Base-by-base conservation (phyloP, 2,329 filamentous ascomycete species). In the Rutstroemia sydowiana region DNA sequence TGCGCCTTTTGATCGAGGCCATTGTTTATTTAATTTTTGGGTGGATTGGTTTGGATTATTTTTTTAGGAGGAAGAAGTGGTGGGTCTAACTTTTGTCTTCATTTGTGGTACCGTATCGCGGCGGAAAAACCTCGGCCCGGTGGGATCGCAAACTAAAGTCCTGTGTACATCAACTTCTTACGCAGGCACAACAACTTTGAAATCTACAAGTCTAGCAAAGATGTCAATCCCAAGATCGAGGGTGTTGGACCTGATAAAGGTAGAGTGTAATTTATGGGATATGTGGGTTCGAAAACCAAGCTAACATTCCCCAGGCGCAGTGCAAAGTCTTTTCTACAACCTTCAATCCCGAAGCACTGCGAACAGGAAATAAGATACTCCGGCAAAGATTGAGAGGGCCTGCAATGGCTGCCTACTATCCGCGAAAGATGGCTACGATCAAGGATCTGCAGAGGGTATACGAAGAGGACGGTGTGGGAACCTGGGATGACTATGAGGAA, bases 281-380 rank as follows among this genome's bases (percentile, higher is more conserved):
- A 3, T 31, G 23, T 7, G 28, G 14, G 20, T 9, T 16, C 9
- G 45, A 3, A 42, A 13, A 16, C 18, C n/a, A 32, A 16, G 41
- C 18, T 28, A 10, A 10, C 5, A 30, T 60, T 37, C 16, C n/a
- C 37, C 63, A 96, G 91, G 79, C 81, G 66, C 90, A 91, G 85
- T 95, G 89, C 77, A 82, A 84, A 68, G 81, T 97, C 73, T 98
- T 97, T 76, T 85, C 84, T 65, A 88, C 87, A 46, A 91, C 85
- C 48, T 97, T 84, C 76, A 98, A 98, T 71, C 93, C 93, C 23
- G 78, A 88, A 51, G 75, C 83, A 61, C 70, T 86, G 56, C 88
- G 93, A 56, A 81, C 88, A 61, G 93, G 93, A 65, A 96, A 93
- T 74, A 95, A 93, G 71, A 77, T 98, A 68, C 77, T 98, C 55